These are phyloP conservation scores for Eimeria necatrix DNA, from an alignment of 169 alveolate species.

Conservation along the genomic window DNA sequence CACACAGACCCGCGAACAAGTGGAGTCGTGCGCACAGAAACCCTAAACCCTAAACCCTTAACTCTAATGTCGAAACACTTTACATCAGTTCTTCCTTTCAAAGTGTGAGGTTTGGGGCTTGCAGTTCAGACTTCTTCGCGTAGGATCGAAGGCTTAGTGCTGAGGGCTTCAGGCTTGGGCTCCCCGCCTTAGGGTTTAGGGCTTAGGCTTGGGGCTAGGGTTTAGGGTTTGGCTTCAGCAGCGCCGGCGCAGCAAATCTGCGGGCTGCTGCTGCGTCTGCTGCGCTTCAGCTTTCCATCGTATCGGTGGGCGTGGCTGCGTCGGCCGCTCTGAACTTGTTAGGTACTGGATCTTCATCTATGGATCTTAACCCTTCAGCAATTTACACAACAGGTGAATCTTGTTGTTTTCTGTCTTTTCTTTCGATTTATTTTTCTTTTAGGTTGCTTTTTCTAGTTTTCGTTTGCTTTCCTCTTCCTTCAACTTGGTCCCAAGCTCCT, in stretches of 20 bases:
- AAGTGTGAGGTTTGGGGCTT: background rate
- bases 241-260: background rate
- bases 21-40: background rate
- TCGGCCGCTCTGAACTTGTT: background rate
- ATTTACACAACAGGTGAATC: background rate
- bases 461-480: background rate
- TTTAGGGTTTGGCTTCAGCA: conserved; percentile 12
- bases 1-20: background rate
- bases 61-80: background rate
- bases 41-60: background rate
- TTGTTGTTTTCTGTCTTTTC: background rate
- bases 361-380: background rate
- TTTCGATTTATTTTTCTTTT: background rate
- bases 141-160: background rate
- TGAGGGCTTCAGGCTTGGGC: background rate
- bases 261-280: background rate
- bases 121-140: background rate
- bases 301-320: conserved; percentile 7
- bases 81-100: background rate
- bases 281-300: conserved; percentile 39
- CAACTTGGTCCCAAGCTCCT: background rate
- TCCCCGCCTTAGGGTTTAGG: background rate
- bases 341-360: background rate
- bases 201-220: conserved; percentile 38
- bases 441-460: background rate